Conservation (phyloP, 176 grass and related monocot species). For the Eleusine coracana region DNA sequence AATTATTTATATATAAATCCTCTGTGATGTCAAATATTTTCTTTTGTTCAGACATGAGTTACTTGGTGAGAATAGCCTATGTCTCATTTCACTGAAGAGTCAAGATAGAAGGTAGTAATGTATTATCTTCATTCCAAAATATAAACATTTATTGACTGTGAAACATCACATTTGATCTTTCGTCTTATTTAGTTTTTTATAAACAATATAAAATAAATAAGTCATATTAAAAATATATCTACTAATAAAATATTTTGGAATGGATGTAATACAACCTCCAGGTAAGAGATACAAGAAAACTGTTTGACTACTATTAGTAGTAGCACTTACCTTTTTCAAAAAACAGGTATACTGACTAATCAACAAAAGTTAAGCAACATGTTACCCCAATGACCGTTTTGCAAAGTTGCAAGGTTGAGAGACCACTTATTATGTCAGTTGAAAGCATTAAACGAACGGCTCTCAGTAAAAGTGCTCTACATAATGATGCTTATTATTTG, state of each 20-base stretch:
- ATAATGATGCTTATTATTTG: too few relatives aligned
- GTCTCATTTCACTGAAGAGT: neutral
- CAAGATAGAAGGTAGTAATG: neutral
- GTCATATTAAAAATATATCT: too few relatives aligned
- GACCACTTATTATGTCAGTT: neutral
- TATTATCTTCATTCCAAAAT: too few relatives aligned
- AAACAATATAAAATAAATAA: too few relatives aligned
- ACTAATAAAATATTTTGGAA: too few relatives aligned
- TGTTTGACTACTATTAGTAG: neutral
- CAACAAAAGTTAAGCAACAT: neutral
- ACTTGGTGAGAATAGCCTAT: neutral
- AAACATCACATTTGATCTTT: too few relatives aligned
- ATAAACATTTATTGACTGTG: too few relatives aligned
- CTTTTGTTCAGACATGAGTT: neutral
- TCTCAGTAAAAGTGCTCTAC: neutral
- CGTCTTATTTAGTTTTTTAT: too few relatives aligned
- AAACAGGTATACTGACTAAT: neutral
- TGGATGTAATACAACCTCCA: neutral
- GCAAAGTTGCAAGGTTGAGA: neutral
- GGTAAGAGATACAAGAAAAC: neutral
- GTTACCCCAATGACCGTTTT: neutral
- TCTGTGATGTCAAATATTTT: neutral
- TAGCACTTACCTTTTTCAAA: neutral
- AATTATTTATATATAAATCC: neutral
- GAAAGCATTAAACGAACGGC: neutral